A percentile compares a stretch with the other conserved stretches of the same genome.
Evolutionary conservation across 805 yeast species (phyloP).

Genomic region (Ogataea thermomethanolica): DNA sequence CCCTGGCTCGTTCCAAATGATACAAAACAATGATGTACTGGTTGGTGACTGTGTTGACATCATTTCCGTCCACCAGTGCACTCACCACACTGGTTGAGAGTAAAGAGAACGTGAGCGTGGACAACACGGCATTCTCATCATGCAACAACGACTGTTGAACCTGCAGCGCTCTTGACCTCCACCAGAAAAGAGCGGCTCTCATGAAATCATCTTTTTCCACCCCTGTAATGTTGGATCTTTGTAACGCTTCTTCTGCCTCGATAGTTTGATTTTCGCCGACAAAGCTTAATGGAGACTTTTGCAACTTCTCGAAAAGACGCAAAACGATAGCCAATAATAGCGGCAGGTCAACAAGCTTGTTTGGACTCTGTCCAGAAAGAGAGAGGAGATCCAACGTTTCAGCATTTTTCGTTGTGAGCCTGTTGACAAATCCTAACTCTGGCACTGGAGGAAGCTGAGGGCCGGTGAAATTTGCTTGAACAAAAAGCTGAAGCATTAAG

Average conservation of each 20-base stretch:
- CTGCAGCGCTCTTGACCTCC: conserved; percentile 70
- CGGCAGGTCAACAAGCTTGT: conserved; percentile 54
- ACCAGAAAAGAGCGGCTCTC: conserved; percentile 59
- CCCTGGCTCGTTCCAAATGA: conserved; percentile 66
- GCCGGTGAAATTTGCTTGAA: conserved; percentile 81
- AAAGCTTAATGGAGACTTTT: conserved; percentile 27
- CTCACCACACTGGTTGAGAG: conserved; percentile 35
- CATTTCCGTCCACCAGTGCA: conserved; percentile 33
- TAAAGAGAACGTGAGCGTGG: conserved; percentile 40
- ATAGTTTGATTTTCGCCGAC: conserved; percentile 5
- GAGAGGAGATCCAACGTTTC: conserved; percentile 18
- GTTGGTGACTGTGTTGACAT: conserved; percentile 28
- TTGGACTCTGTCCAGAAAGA: conserved; percentile 61
- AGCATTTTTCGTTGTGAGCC: conserved; percentile 15
- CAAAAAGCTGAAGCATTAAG: conserved; percentile 60
- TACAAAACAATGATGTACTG: conserved; percentile 42
- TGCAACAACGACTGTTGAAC: conserved; percentile 60
- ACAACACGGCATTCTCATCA: conserved; percentile 49
- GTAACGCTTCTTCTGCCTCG: conserved; percentile 24
- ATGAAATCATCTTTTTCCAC: conserved; percentile 26
- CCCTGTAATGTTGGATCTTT: conserved; percentile 16
- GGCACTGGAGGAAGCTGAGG: conserved; percentile 49
- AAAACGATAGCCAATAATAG: conserved; percentile 42
- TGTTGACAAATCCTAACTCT: conserved; percentile 17
- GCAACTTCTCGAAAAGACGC: conserved; percentile 40